Evolutionary conservation across 805 yeast species (phyloP).

Genomic region (Cyberlindnera mississippiensis): DNA sequence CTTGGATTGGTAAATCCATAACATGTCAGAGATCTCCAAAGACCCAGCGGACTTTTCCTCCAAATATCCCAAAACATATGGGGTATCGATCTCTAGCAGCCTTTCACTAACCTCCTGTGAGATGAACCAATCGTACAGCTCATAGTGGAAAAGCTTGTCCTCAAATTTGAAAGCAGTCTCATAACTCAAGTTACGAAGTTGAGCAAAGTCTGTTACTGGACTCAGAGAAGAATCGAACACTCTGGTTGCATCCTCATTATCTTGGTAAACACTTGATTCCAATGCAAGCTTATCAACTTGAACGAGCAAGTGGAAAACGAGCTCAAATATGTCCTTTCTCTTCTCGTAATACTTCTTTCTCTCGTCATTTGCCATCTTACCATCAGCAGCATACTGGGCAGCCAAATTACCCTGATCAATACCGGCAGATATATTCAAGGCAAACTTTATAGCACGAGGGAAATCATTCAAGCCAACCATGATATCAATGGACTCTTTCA

Average conservation of each 20-base stretch:
- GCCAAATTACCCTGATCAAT: constrained; percentile 61
- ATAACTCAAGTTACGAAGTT: constrained; percentile 69
- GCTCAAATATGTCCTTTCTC: constrained; percentile 58
- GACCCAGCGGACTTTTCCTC: constrained; percentile 61
- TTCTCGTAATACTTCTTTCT: constrained; percentile 47
- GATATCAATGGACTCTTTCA: constrained; percentile 74
- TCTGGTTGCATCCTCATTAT: constrained; percentile 15
- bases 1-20: constrained; percentile 88
- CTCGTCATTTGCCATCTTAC: constrained; percentile 45
- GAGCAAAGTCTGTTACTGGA: constrained; percentile 34
- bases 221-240: constrained; percentile 11
- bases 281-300: constrained; percentile 66
- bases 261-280: constrained; percentile 29
- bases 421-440: constrained; percentile 70
- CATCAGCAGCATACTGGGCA: constrained; percentile 50
- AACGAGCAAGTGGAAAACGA: constrained; percentile 71
- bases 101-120: constrained; percentile 72
- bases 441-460: constrained; percentile 82
- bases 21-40: constrained; percentile 69
- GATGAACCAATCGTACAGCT: constrained; percentile 90
- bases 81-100: constrained; percentile 75
- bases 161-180: constrained; percentile 65
- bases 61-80: constrained; percentile 73
- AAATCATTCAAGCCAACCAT: constrained; percentile 75
- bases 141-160: constrained; percentile 87